These are phyloP conservation scores for Saccharomyces hybrid DNA, from an alignment of 1,139 yeast species.

Conservation along the genomic window DNA sequence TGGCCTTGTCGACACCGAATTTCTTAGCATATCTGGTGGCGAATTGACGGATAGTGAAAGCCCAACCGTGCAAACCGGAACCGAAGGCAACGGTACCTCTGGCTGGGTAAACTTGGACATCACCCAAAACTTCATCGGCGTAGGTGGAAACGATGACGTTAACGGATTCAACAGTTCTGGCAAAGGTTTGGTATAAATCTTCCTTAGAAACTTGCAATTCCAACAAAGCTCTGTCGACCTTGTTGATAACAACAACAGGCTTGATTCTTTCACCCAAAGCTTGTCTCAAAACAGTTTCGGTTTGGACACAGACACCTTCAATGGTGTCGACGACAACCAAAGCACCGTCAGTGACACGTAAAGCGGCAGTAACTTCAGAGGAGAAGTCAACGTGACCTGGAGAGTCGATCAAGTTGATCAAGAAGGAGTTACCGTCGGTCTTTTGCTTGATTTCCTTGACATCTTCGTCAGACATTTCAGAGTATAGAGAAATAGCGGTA, in stretches of 20 bases:
- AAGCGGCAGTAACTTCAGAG: slow-evolving; percentile 99
- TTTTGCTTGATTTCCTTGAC: slow-evolving; percentile 93
- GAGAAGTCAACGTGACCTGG: slow-evolving; percentile 99
- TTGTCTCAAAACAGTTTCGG: slow-evolving; percentile 99
- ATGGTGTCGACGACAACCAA: slow-evolving; percentile 98
- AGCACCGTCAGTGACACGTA: slow-evolving; percentile 99
- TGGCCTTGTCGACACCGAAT: slow-evolving; percentile 96
- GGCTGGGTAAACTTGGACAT: slow-evolving; percentile 98
- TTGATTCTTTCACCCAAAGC: slow-evolving; percentile 98
- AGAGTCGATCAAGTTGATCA: slow-evolving; percentile 96
- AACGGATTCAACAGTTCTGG: slow-evolving; percentile 98
- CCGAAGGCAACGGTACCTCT: slow-evolving; percentile 99
- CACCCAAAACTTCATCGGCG: slow-evolving; percentile 86
- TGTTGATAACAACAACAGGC: slow-evolving; percentile 97
- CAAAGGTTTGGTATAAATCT: slow-evolving; percentile 95
- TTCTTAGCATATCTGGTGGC: slow-evolving; percentile 98
- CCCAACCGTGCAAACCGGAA: slow-evolving; percentile 99
- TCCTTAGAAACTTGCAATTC: slow-evolving; percentile 98
- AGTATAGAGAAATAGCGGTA: slow-evolving; percentile 93
- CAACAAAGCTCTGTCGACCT: slow-evolving; percentile 98
- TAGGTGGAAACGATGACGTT: slow-evolving; percentile 97
- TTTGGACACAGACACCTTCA: slow-evolving; percentile 99
- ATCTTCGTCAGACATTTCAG: slow-evolving; percentile 85
- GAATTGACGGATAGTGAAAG: slow-evolving; percentile 98
- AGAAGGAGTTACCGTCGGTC: slow-evolving; percentile 89